phyloP scores from a whole-genome alignment of 2,329 filamentous ascomycete genomes.

The Fusarium sp. region DNA sequence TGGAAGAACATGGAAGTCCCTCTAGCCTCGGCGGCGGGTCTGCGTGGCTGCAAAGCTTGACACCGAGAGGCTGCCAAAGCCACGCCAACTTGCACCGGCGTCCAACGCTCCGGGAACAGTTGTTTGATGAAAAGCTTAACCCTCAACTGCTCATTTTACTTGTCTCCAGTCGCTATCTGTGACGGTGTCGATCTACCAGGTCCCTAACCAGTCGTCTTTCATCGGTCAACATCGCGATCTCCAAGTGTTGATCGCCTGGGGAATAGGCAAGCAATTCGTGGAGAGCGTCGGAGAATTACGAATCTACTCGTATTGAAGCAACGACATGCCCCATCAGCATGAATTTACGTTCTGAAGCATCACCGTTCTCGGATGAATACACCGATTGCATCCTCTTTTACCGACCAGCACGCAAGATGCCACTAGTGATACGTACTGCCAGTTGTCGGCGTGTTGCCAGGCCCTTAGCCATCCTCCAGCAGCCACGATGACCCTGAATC shows the following conservation, averaged over 20 bases:
- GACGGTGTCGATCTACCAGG: slow-evolving; percentile 27
- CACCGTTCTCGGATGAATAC: background rate
- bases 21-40: slow-evolving; percentile 25
- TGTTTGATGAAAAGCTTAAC: slow-evolving; percentile 33
- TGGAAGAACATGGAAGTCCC: slow-evolving; percentile 39
- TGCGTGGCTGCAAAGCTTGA: slow-evolving; percentile 19
- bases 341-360: background rate
- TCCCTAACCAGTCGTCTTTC: slow-evolving; percentile 3
- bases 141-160: slow-evolving; percentile 35
- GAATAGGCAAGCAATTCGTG: slow-evolving; percentile 9
- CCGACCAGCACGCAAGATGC: slow-evolving; percentile 5
- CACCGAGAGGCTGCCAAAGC: slow-evolving; percentile 23
- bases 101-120: slow-evolving; percentile 33
- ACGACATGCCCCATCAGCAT: background rate
- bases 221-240: slow-evolving; percentile 31
- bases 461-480: slow-evolving; percentile 22
- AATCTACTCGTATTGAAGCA: background rate
- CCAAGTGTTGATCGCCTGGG: slow-evolving; percentile 4
- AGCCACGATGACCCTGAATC: slow-evolving; percentile 32
- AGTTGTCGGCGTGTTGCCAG: slow-evolving; percentile 16
- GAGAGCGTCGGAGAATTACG: slow-evolving; percentile 16
- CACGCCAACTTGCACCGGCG: slow-evolving; percentile 26
- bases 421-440: slow-evolving; percentile 14
- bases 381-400: background rate
- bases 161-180: slow-evolving; percentile 16